Percentiles rank a stretch among this genome's conserved stretches.
phyloP scores from a whole-genome alignment of 108 stramenopile species.

The Cyclotella sp. region DNA sequence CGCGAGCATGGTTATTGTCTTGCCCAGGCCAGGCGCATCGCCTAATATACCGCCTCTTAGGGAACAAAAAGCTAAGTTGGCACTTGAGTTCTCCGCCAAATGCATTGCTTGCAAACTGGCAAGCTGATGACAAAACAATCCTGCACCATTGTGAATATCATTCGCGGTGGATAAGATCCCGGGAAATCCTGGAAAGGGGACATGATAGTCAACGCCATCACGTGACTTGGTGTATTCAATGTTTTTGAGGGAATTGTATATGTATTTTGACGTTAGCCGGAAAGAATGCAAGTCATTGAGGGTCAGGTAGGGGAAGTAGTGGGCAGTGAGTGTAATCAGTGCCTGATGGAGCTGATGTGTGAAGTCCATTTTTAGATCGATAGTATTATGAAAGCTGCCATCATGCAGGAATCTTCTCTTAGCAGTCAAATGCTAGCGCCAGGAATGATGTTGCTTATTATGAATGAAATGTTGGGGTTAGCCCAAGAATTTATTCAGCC shows the following conservation, averaged over 20 bases:
- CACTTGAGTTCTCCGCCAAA: conserved; percentile 41
- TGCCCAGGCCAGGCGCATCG: conserved; percentile 88
- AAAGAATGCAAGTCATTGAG: conserved; percentile 45
- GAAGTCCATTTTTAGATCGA: neutral
- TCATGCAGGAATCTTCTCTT: no score
- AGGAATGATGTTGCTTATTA: no score
- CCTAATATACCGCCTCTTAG: conserved; percentile 81
- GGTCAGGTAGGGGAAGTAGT: conserved; percentile 22
- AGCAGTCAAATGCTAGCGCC: no score
- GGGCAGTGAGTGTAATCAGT: conserved; percentile 1
- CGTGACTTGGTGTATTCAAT: conserved; percentile 54
- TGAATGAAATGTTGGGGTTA: no score
- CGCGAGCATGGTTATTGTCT: conserved; percentile 82
- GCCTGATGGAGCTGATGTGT: neutral
- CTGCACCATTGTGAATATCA: conserved; percentile 35
- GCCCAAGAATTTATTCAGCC: no score
- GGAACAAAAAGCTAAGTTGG: conserved; percentile 41
- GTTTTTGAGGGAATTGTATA: conserved; percentile 31
- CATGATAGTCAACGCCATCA: conserved; percentile 56
- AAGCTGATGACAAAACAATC: conserved; percentile 65
- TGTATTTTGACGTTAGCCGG: conserved; percentile 40
- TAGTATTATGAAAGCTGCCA: no score
- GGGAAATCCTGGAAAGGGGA: conserved; percentile 62
- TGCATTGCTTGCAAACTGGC: conserved; percentile 63
- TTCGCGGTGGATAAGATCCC: conserved; percentile 44